Evolutionary conservation across 768 basidiomycete genomes (phyloP), one percentile per base, ranked within the genome.

Genomic region (Trametes cingulata): DNA sequence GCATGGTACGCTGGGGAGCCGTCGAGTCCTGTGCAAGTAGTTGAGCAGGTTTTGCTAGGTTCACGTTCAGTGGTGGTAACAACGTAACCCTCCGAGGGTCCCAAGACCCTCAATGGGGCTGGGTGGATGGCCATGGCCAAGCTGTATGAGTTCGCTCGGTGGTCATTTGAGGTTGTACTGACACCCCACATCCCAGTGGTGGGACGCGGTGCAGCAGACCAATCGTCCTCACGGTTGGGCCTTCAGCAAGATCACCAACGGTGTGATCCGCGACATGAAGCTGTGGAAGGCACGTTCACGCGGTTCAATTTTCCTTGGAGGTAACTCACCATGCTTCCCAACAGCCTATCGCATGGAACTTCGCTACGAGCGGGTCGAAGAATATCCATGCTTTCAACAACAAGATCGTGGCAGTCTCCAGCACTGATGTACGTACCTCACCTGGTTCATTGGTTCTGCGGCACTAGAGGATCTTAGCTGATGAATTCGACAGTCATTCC

Each of bases 91-190:
- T 88, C 7, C 74, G 82, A 25, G 84, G 86, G 0, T 79, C 81
- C 20, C 72, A 68, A 12, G 80, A 87, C 60, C 80, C 82, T 0
- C 59, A 82, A 3, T 83, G 82, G 82, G 85, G 85, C n/a, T 87
- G 85, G 85, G 78, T 87, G 0, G 80, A 86, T 63, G 82, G 75
- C 1, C 80, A 86, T 51, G 85, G 85, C 1, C 83, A 85, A 56
- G 65, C 68, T 20, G 71, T 72, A 52, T 6, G 67, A 15, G 3
- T 19, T 33, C 3, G n/a, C 24, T 19, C 35, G 8, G n/a, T n/a
- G n/a, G n/a, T n/a, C 4, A 10, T 1, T 7, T 25, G 1, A 52
- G 25, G 40, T 8, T 10, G 2, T 17, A 17, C 46, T 17, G 12
- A 8, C 36, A 6, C 24, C 25, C 20, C 35, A 6, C 20, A 20